Conservation (phyloP, 768 basidiomycete genomes). For the Leccinellum albellum region DNA sequence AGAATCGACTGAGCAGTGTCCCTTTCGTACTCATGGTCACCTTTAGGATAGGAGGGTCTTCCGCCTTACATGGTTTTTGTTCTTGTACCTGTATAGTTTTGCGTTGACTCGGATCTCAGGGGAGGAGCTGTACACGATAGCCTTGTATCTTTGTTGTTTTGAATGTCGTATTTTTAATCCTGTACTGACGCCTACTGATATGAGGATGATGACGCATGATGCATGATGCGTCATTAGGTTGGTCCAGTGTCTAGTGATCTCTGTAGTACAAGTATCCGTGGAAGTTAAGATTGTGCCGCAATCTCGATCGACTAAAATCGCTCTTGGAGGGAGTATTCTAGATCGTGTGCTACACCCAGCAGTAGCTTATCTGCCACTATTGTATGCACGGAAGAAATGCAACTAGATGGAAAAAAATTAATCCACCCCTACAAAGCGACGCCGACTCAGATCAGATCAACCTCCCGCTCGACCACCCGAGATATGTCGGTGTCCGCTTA, state of each 20-base stretch:
- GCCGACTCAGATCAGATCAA: constrained; percentile 17
- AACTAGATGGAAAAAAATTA: not conserved
- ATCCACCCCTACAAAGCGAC: not conserved
- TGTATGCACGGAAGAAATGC: not conserved
- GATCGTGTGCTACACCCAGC: not conserved
- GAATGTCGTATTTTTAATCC: too few species aligned
- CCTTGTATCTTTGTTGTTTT: too few species aligned
- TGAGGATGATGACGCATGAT: too few species aligned
- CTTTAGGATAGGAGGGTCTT: too few species aligned
- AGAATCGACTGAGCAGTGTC: not conserved
- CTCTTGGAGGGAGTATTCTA: not conserved
- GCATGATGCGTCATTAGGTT: too few species aligned
- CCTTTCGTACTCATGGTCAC: too few species aligned
- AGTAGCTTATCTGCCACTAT: not conserved
- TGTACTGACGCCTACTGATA: too few species aligned
- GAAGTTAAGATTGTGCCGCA: too few species aligned
- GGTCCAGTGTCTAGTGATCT: too few species aligned
- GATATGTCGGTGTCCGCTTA: constrained; percentile 36
- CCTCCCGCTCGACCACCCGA: constrained; percentile 30
- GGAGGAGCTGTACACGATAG: not conserved
- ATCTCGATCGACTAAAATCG: not conserved
- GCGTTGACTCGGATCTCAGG: not conserved
- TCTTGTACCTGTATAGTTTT: not conserved
- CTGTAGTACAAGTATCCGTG: too few species aligned
- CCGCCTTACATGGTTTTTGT: too few species aligned